Evolutionary conservation across 768 basidiomycete genomes (phyloP).

Genomic region (Boletus pseudopeckii): DNA sequence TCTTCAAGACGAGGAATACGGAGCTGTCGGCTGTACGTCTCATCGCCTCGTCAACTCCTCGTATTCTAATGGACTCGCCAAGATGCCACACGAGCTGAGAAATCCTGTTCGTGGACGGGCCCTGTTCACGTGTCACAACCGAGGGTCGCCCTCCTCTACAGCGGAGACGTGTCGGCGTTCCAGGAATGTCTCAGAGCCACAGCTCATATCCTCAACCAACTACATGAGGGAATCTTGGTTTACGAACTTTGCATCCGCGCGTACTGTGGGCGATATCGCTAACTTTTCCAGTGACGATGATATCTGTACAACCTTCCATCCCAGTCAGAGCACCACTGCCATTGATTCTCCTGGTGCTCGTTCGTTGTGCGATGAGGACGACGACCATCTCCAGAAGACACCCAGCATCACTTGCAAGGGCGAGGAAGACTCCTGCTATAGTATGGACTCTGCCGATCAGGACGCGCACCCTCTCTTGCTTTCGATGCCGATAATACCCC

Average conservation of each 20-base stretch:
- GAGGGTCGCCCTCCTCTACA: background rate
- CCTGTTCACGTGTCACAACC: background rate
- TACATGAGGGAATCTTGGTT: conserved; percentile 19
- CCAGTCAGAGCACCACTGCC: background rate
- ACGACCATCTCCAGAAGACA: background rate
- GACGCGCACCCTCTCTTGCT: conserved; percentile 21
- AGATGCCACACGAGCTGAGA: background rate
- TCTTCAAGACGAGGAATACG: background rate
- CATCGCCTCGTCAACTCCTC: background rate
- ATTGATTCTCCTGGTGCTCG: background rate
- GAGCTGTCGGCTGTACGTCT: conserved; percentile 5
- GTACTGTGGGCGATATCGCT: conserved; percentile 9
- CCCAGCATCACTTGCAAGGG: background rate
- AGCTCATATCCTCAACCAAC: conserved; percentile 17
- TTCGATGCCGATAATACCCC: conserved; percentile 29
- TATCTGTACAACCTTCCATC: background rate
- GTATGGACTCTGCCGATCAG: conserved; percentile 25
- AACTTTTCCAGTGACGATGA: conserved; percentile 1
- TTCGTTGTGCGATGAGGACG: background rate
- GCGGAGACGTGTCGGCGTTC: background rate
- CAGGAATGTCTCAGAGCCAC: conserved; percentile 26
- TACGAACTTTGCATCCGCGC: conserved; percentile 5
- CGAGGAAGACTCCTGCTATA: conserved; percentile 24
- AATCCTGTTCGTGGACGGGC: conserved; percentile 1
- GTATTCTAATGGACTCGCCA: background rate